These are phyloP conservation scores for Wickerhamiella azyma DNA, from an alignment of 805 yeast genomes.

Conservation along the genomic window DNA sequence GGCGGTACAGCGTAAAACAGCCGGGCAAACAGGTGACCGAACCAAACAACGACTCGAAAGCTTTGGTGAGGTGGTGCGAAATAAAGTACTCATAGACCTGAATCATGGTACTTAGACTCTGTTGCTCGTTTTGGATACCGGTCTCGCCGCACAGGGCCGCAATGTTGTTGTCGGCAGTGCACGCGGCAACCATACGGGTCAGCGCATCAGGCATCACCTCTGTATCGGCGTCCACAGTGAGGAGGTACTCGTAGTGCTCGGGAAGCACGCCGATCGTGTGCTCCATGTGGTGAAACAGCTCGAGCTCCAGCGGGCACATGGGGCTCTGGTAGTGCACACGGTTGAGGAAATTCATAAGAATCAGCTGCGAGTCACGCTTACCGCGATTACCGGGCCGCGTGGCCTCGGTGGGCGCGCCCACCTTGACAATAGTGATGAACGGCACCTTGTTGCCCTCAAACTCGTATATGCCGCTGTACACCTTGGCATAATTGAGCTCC, in stretches of 20 bases:
- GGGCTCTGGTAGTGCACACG: constrained; percentile 45
- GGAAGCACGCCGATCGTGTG: constrained; percentile 48
- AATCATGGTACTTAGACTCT: constrained; percentile 44
- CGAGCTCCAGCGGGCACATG: constrained; percentile 45
- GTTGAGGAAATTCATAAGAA: constrained; percentile 45
- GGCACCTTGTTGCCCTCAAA: constrained; percentile 43
- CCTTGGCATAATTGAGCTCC: constrained; percentile 48
- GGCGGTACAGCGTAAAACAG: constrained; percentile 46
- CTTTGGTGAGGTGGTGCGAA: constrained; percentile 50
- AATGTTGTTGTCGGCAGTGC: constrained; percentile 43
- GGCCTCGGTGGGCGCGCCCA: constrained; percentile 43
- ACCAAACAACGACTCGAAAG: constrained; percentile 48
- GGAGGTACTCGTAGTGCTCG: constrained; percentile 40
- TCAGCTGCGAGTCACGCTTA: constrained; percentile 49
- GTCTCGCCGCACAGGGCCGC: constrained; percentile 57
- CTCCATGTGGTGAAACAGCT: constrained; percentile 40
- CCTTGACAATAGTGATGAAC: constrained; percentile 38
- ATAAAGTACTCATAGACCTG: constrained; percentile 53
- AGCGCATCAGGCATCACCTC: constrained; percentile 39
- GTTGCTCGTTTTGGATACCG: constrained; percentile 40
- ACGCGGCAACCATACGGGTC: constrained; percentile 43
- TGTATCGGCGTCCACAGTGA: constrained; percentile 57
- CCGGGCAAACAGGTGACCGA: constrained; percentile 56
- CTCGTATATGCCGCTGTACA: constrained; percentile 49
- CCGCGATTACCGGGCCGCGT: constrained; percentile 48